Conservation (phyloP, 345 rosid species). For the Heritiera fomes region DNA sequence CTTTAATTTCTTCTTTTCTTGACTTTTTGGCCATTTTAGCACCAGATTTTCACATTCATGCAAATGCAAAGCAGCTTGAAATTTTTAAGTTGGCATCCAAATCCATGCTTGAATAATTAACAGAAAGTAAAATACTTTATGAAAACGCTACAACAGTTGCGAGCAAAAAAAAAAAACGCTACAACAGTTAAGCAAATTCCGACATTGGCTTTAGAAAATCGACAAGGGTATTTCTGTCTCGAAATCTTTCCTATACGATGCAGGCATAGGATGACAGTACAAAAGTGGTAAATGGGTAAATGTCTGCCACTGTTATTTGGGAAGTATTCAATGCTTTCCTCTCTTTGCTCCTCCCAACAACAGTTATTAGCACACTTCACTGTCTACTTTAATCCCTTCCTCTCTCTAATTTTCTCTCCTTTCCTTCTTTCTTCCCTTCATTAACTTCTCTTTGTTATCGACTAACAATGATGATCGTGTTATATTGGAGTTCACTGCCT, state of each 20-base stretch:
- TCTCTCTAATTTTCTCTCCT: background rate
- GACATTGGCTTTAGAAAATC: constrained; percentile 5
- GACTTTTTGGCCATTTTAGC: background rate
- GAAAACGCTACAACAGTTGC: too few species aligned
- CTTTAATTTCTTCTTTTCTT: background rate
- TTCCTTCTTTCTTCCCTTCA: constrained; percentile 20
- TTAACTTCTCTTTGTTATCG: background rate
- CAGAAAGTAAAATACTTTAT: too few species aligned
- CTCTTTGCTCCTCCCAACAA: background rate
- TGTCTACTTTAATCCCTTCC: background rate
- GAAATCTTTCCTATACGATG: background rate
- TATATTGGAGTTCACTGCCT: constrained; percentile 27
- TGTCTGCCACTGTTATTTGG: constrained; percentile 5
- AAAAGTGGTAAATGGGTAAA: background rate
- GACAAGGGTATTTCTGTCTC: constrained; percentile 23
- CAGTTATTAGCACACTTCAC: background rate
- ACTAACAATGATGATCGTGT: constrained; percentile 11
- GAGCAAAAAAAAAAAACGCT: too few species aligned
- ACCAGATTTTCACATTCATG: background rate
- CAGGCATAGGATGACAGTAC: background rate
- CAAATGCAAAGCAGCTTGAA: background rate
- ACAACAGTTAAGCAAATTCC: too few species aligned
- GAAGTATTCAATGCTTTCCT: constrained; percentile 20
- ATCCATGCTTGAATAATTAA: background rate
- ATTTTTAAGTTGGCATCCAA: background rate